Base-by-base conservation (phyloP, 2,329 filamentous ascomycete species). In the Sporothrix luriei region DNA sequence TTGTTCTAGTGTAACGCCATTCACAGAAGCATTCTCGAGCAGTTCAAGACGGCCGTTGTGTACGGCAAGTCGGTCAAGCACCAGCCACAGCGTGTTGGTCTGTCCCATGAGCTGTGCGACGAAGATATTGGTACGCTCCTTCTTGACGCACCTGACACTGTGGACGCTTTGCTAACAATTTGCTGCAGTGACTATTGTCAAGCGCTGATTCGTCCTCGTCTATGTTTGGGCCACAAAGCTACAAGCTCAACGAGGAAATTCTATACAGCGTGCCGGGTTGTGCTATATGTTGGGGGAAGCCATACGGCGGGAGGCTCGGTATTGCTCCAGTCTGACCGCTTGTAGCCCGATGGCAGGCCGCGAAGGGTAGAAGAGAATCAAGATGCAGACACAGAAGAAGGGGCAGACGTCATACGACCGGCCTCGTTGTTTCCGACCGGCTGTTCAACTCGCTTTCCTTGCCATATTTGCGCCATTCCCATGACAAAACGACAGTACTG, bases 51-150 rank as follows among this genome's bases (percentile, higher is more conserved):
- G 72, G 95, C 95, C 68, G 90, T 99, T 78, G 95, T 99, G 54
- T 99, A 98, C 80, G 95, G 95, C 75, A 95, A 94, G 79, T 97
- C 94, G 69, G 94, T 98, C 75, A 98, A 98, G 85, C 95, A 99
- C 83, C 95, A 98, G 82, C 95, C 95, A 74, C 95, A 99, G 82
- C 88, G 94, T 77, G 95, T 98, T 73, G 95, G 95, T 65, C 85
- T 99, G 74, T 84, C 87, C 68, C 95, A 99, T 79, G 93, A 97
- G 83, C 85, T 99, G 77, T 92, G 89, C 70, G 95, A 99, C 79
- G 95, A 99, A 82, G 95, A 99, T 82, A 97, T 99, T 81, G 92
- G 92, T 94, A 85, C 83, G 90, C 84, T 21, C 7, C 4, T 1
- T 14, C 54, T 7, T n/a, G 2, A 33, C 52, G n/a, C 19, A n/a